Percentiles rank a stretch among this genome's conserved stretches.
phyloP scores from a whole-genome alignment of 2,329 filamentous ascomycete genomes.

The Magnaporthiopsis rhizophila region DNA sequence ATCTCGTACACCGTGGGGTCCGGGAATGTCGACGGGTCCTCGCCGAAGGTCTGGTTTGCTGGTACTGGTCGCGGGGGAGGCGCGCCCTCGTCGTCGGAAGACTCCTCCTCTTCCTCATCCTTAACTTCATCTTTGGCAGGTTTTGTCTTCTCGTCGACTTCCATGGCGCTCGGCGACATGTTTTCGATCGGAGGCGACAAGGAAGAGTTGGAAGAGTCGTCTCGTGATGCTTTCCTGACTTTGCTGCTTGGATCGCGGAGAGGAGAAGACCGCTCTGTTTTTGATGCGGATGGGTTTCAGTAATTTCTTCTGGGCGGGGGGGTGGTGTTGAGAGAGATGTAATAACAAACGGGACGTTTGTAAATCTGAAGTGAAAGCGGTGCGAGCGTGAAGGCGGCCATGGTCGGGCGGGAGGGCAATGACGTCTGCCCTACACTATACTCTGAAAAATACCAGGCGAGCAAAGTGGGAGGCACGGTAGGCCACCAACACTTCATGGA shows the following conservation, averaged over 20 bases:
- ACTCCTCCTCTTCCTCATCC: constrained; percentile 37
- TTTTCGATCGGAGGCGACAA: constrained; percentile 1
- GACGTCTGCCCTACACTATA: background rate
- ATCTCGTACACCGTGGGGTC: constrained; percentile 96
- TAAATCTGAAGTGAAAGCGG: background rate
- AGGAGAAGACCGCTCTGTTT: constrained; percentile 5
- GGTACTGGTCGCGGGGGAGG: constrained; percentile 58
- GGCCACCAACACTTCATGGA: background rate
- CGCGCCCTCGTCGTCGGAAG: constrained; percentile 51
- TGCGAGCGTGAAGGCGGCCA: background rate
- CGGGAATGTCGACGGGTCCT: constrained; percentile 82
- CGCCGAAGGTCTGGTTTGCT: constrained; percentile 81
- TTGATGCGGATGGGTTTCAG: background rate
- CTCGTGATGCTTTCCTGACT: constrained; percentile 6
- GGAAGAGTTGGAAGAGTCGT: constrained; percentile 6
- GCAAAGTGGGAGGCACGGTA: background rate
- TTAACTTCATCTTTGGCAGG: constrained; percentile 34
- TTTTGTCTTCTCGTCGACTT: constrained; percentile 30
- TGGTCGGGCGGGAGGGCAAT: background rate
- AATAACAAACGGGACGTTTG: background rate
- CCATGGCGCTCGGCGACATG: constrained; percentile 24
- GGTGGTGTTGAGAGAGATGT: background rate
- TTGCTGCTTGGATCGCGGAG: constrained; percentile 5
- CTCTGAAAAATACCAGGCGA: background rate
- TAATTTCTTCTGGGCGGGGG: background rate